Evolutionary conservation across 306 rosid genomes (phyloP), one percentile per base, ranked within the genome.

Genomic region (Rosa rugosa): DNA sequence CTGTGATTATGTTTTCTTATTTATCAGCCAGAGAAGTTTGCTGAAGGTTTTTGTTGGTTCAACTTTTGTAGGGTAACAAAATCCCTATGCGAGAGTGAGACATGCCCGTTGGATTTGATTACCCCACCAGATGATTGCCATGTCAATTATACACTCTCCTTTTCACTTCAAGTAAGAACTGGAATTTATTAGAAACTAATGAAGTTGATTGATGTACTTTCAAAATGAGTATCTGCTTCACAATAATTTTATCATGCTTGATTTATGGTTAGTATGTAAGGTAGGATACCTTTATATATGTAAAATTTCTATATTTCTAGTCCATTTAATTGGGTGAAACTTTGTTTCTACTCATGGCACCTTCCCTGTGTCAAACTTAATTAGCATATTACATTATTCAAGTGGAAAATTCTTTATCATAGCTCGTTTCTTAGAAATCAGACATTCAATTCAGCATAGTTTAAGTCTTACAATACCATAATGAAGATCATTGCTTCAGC

Each of bases 101-200:
- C 84, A 76, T 95, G 99, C 82, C 99, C 99, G 2, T 77, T 83
- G 74, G 98, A 95, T 89, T 84, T 95, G 85, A 90, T 95, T 75
- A 91, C 98, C 73, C 99, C 99, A 47, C 99, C 99, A 68, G 99
- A 95, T 18, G 99, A 95, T 79, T 95, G 99, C 87, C 99, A 95
- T 87, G 93, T 92, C 82, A 95, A 95, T 78, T 91, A 92, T 81
- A 92, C 99, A 11, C 98, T 90, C 51, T 90, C 99, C 75, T 92
- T 92, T 85, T 95, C 99, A 80, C 94, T 95, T 83, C 99, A 95
- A 81, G 99, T 95, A 92, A 91, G 98, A 72, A 83, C 69, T 73
- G 57, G 44, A 73, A 45, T 70, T 74, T 31, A 41, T 75, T 38
- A 25, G 60, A 68, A 51, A 57, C 40, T 6, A 41, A 74, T 40